Conservation (phyloP, 2,329 filamentous ascomycete genomes). For the Colletotrichum coccodes region DNA sequence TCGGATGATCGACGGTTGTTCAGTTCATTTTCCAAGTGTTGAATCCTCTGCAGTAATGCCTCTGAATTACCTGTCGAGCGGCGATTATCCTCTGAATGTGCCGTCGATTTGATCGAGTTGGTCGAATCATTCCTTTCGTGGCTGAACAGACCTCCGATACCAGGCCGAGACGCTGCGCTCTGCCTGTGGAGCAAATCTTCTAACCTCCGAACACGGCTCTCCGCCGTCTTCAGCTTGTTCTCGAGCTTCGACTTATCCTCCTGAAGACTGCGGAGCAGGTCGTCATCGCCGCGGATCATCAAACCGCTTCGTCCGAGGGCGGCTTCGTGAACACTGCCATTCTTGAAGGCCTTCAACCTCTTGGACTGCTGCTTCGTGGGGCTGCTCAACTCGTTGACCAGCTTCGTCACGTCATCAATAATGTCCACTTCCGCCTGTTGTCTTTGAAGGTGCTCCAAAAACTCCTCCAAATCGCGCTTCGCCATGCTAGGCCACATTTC, state of each 20-base stretch:
- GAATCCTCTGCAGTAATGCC: slow-evolving; percentile 57
- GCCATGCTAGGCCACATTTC: slow-evolving; percentile 82
- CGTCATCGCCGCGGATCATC: slow-evolving; percentile 87
- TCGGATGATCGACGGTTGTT: slow-evolving; percentile 59
- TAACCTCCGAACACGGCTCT: slow-evolving; percentile 88
- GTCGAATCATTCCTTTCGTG: slow-evolving; percentile 61
- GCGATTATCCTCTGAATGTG: slow-evolving; percentile 52
- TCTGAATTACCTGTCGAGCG: slow-evolving; percentile 59
- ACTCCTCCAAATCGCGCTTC: slow-evolving; percentile 80
- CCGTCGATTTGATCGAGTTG: slow-evolving; percentile 57
- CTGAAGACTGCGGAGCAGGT: slow-evolving; percentile 79
- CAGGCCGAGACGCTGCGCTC: slow-evolving; percentile 65
- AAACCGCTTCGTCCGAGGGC: slow-evolving; percentile 87
- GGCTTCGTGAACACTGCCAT: slow-evolving; percentile 94
- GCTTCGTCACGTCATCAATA: slow-evolving; percentile 77
- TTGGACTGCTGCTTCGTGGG: slow-evolving; percentile 89
- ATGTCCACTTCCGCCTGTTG: slow-evolving; percentile 74
- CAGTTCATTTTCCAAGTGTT: slow-evolving; percentile 68
- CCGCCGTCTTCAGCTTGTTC: slow-evolving; percentile 80
- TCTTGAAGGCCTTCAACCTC: slow-evolving; percentile 93
- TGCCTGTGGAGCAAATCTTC: slow-evolving; percentile 94
- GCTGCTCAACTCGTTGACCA: slow-evolving; percentile 81
- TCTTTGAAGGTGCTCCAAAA: slow-evolving; percentile 73
- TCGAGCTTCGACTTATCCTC: slow-evolving; percentile 83
- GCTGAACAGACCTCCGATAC: slow-evolving; percentile 64